Conservation (phyloP, 306 rosid genomes). For the Adenanthera pavonina region DNA sequence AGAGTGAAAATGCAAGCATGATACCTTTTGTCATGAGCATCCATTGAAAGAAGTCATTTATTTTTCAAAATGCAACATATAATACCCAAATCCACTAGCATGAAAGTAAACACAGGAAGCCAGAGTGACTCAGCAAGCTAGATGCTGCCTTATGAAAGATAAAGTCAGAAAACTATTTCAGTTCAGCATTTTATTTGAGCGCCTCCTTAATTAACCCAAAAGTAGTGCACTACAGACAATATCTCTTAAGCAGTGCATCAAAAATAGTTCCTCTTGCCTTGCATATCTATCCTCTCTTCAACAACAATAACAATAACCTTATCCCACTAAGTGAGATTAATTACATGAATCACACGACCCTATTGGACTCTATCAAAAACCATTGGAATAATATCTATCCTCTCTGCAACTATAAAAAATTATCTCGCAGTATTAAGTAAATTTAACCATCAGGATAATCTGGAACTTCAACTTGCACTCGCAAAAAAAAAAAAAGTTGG, state of each 20-base stretch:
- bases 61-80: conserved; percentile 19
- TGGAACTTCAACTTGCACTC: conserved; percentile 23
- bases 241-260: conserved; percentile 28
- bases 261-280: conserved; percentile 18
- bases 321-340: too few species aligned
- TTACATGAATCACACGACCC: too few species aligned
- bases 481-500: conserved; percentile 20
- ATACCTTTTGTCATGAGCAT: conserved; percentile 1
- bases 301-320: neutral
- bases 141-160: neutral
- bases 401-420: conserved; percentile 23
- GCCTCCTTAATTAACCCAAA: neutral
- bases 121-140: neutral
- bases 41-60: conserved; percentile 27
- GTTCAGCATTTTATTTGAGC: neutral
- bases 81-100: conserved; percentile 21
- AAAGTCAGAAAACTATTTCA: neutral
- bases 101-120: conserved; percentile 14
- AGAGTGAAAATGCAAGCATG: conserved; percentile 23
- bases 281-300: conserved; percentile 27
- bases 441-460: conserved; percentile 17
- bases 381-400: conserved; percentile 16
- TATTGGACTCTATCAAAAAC: too few species aligned
- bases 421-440: conserved; percentile 5
- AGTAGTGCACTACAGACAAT: conserved; percentile 2